Evolutionary conservation across 345 rosid species (phyloP), one percentile per base, ranked within the genome.

Genomic region (Lenwebbia sp.): DNA sequence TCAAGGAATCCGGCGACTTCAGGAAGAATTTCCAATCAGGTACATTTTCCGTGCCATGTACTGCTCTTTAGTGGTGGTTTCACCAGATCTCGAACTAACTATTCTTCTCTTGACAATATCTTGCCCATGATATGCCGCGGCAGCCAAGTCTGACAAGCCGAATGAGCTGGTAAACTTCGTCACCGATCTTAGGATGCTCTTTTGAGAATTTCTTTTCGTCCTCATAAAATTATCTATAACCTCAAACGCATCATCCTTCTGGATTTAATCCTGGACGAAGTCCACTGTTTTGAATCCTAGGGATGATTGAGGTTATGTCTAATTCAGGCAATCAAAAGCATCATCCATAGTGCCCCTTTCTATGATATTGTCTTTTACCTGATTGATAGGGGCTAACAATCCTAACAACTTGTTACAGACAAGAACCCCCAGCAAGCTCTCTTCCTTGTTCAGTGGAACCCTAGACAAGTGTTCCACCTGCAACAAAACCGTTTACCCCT

Each of bases 391-490:
- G 76, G 41, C 76, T 65, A 65, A 65, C 76, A 70, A 19, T 70
- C 81, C 81, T 37, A 37, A 70, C 81, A 22, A 57, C 82, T 5
- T 15, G 62, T 47, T 50, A 81, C 96, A 96, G 98, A 84, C 91
- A 33, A 94, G 93, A 91, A 88, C 95, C 5, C 94, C 96, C 70
- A 96, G 96, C 89, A 94, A 92, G 89, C 88, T 96, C 49, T 94
- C 99, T 0, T 89, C 95, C 85, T 62, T 92, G 91, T 96, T 96
- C 94, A 92, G 91, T 74, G 96, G 98, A 85, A 96, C 99, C 82
- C 94, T 91, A 56, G 98, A 96, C 87, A 96, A 95, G 91, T 96
- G 99, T 40, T 87, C 95, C 51, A 86, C 93, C 41, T 95, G 99
- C 83, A 84, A 88, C 88, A 96, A 96, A 91, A 96, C 96, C 53